phyloP scores from a whole-genome alignment of 352 stramenopile genomes.

The Plasmopara viticola region DNA sequence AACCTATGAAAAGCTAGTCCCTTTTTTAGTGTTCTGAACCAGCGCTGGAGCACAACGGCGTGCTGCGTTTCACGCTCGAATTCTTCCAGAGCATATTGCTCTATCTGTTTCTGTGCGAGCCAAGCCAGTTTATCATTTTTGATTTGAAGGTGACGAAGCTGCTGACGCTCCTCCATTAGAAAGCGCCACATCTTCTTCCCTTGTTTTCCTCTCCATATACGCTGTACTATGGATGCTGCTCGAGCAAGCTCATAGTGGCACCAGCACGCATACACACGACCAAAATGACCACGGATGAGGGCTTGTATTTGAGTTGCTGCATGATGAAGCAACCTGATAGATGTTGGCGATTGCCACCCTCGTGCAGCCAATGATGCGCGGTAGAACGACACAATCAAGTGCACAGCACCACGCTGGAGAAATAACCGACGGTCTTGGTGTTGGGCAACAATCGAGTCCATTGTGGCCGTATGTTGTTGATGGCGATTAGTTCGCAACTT shows the following conservation, averaged over 20 bases:
- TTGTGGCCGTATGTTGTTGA: conserved; percentile 29
- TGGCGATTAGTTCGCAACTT: conserved; percentile 32
- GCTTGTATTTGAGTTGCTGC: conserved; percentile 53
- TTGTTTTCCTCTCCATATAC: conserved; percentile 52
- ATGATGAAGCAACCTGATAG: conserved; percentile 32
- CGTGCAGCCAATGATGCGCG: conserved; percentile 35
- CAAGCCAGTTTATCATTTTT: conserved; percentile 53
- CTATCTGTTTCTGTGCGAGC: conserved; percentile 53
- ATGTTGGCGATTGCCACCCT: conserved; percentile 55
- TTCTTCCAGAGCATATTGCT: conserved; percentile 49
- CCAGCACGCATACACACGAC: conserved; percentile 26
- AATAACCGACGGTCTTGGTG: conserved; percentile 28
- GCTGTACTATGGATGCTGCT: conserved; percentile 38
- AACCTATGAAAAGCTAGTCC: conserved; percentile 51
- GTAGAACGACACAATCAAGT: conserved; percentile 44
- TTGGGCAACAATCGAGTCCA: conserved; percentile 18
- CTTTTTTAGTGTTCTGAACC: conserved; percentile 50
- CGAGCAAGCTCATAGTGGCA: conserved; percentile 25
- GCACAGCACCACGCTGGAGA: conserved; percentile 49
- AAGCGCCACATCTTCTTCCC: conserved; percentile 51
- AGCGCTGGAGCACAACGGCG: conserved; percentile 50
- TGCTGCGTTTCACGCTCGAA: conserved; percentile 29
- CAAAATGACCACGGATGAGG: conserved; percentile 46
- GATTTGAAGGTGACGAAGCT: conserved; percentile 42
- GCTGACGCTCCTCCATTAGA: conserved; percentile 36